Percentiles rank a stretch among this genome's conserved stretches.
phyloP scores from a whole-genome alignment of 2,329 filamentous ascomycete genomes.

The Alternaria sp. region DNA sequence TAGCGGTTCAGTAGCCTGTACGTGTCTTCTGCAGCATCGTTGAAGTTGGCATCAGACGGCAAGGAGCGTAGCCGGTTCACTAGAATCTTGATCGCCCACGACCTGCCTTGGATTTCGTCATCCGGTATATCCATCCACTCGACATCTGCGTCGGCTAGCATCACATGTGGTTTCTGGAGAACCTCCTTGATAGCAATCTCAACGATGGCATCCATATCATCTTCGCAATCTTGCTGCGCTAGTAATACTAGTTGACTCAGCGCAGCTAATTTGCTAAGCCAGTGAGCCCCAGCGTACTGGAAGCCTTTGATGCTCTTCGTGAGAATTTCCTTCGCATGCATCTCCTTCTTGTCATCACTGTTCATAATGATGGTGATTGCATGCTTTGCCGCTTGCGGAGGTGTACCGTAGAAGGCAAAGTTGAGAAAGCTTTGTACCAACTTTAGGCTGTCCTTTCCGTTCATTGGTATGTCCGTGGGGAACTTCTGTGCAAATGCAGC shows the following conservation, averaged over 20 bases:
- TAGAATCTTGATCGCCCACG: slow-evolving; percentile 81
- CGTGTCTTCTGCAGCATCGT: slow-evolving; percentile 66
- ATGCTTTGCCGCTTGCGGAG: slow-evolving; percentile 87
- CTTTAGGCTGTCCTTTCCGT: slow-evolving; percentile 67
- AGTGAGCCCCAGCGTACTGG: slow-evolving; percentile 74
- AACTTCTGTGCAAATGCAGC: slow-evolving; percentile 89
- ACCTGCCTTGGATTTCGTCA: slow-evolving; percentile 82
- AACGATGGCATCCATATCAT: slow-evolving; percentile 75
- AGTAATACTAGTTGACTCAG: slow-evolving; percentile 79
- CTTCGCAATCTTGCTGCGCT: slow-evolving; percentile 73
- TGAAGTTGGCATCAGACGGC: slow-evolving; percentile 52
- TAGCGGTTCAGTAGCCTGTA: slow-evolving; percentile 81
- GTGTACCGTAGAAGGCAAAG: slow-evolving; percentile 83
- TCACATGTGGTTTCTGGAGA: slow-evolving; percentile 69
- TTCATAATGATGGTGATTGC: slow-evolving; percentile 89
- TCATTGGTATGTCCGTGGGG: slow-evolving; percentile 76
- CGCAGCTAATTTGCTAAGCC: slow-evolving; percentile 74
- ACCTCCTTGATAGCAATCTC: slow-evolving; percentile 78
- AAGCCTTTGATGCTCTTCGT: slow-evolving; percentile 77
- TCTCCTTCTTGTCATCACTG: slow-evolving; percentile 76
- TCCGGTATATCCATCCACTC: slow-evolving; percentile 67
- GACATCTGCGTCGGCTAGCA: slow-evolving; percentile 60
- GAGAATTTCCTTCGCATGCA: slow-evolving; percentile 84
- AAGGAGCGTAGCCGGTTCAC: slow-evolving; percentile 81
- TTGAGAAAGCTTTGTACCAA: slow-evolving; percentile 81